phyloP scores from a whole-genome alignment of 106 monocot species.

The Hemerocallis citrina region DNA sequence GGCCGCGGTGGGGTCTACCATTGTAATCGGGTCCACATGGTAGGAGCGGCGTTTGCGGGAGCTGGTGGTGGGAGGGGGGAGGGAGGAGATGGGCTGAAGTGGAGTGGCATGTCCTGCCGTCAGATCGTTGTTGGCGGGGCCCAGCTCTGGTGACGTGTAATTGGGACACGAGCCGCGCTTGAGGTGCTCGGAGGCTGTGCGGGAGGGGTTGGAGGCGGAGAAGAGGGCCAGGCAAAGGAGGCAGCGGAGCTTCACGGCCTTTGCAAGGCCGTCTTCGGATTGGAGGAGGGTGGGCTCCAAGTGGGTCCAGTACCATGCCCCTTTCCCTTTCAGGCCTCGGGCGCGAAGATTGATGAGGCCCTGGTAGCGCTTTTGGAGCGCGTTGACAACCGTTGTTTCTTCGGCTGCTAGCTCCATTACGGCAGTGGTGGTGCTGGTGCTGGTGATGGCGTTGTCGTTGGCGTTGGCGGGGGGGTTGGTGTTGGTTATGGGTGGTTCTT shows the following conservation, averaged over 20 bases:
- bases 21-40: slow-evolving; percentile 17
- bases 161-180: slow-evolving; percentile 91
- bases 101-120: not conserved
- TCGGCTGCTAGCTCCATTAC: too few species aligned
- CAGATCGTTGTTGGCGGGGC: slow-evolving; percentile 5
- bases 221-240: slow-evolving; percentile 79
- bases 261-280: slow-evolving; percentile 59
- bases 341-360: slow-evolving; percentile 49
- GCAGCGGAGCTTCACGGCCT: slow-evolving; percentile 85
- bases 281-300: slow-evolving; percentile 66
- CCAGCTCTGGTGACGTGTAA: slow-evolving; percentile 34
- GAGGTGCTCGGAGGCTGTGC: slow-evolving; percentile 93
- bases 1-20: slow-evolving; percentile 23
- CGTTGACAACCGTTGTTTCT: too few species aligned
- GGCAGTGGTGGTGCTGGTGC: too few species aligned
- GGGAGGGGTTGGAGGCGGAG: slow-evolving; percentile 95
- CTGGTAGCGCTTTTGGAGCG: slow-evolving; percentile 64
- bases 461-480: too few species aligned
- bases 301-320: slow-evolving; percentile 97
- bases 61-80: slow-evolving; percentile 13
- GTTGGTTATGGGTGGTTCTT: too few species aligned
- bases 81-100: slow-evolving; percentile 38
- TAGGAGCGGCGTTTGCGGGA: slow-evolving; percentile 22
- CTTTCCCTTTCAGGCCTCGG: slow-evolving; percentile 88
- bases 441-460: too few species aligned